Base-by-base conservation (phyloP, 805 yeast species). In the Zygosaccharomyces bisporus region DNA sequence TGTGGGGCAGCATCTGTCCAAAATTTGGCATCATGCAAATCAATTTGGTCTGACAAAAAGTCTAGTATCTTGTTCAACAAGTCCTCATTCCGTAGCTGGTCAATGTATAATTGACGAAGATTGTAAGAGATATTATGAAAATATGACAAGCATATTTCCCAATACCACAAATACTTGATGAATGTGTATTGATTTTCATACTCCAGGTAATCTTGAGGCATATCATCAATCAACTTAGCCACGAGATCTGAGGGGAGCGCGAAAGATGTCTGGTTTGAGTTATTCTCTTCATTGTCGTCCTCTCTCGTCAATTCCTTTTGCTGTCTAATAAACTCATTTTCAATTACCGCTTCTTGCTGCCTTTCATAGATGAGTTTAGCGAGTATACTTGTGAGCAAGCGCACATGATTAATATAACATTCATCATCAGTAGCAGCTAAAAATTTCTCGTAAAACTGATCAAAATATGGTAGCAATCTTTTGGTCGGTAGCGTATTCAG, bases 81-180 rank as follows among this genome's bases (percentile, higher is more conserved):
- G 21, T 71, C 75, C 6, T 63, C 57, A 20, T 70, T 72, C 20
- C 75, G 77, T 44, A 88, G 58, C 51, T 83, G 83, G 16, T 66
- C 70, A 27, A 82, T 74, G 54, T 83, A 85, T 34, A 72, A 69
- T 36, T 76, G 73, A 45, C 89, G 73, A 51, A 88, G 71, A 32
- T 77, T 75, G 51, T 78, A 79, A 1, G 93, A 78, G 4, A 84
- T 74, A 46, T 80, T 78, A 41, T 74, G 72, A 58, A 88, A 84
- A 60, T 80, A 80, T 21, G 66, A 68, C 50, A 85, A 71, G 0
- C 85, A 61, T 43, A 86, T 67, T 49, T 66, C 67, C 95, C 95
- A 89, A 44, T 79, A 67, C 81, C 86, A 82, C 25, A 83, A 52
- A 56, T 76, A 83, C 16, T 61, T 67, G 21, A 72, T 56, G 35